phyloP scores from a whole-genome alignment of 441 rosid genomes.

The Corymbia calophylla region DNA sequence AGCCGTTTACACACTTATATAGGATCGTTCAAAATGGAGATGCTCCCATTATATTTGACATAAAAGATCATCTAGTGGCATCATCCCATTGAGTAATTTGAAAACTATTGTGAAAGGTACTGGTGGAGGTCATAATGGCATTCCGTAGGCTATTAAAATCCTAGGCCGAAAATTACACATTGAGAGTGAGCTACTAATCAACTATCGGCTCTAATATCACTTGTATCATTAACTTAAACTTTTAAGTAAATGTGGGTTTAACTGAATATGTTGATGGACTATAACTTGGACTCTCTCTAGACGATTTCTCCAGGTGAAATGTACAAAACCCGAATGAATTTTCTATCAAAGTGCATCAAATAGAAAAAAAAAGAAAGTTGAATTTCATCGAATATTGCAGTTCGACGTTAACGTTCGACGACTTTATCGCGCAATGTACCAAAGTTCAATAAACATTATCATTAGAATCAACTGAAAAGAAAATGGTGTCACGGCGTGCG shows the following conservation, averaged over 20 bases:
- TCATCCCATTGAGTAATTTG: background rate
- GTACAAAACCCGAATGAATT: background rate
- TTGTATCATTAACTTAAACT: no score
- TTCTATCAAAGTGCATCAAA: accelerated
- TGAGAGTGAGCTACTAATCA: background rate
- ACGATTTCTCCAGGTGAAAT: no score
- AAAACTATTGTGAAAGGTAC: background rate
- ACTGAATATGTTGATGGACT: accelerated
- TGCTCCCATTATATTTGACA: background rate
- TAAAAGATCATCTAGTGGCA: background rate
- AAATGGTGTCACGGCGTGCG: background rate
- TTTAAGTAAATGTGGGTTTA: accelerated
- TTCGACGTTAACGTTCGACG: background rate
- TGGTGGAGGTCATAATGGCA: background rate
- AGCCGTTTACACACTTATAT: no score
- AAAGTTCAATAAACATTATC: background rate
- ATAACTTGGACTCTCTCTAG: background rate
- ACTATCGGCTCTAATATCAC: no score
- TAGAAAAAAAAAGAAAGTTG: background rate
- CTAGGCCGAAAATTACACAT: accelerated
- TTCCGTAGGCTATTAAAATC: background rate
- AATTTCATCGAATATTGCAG: background rate
- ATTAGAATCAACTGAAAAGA: background rate
- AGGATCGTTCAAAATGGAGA: background rate
- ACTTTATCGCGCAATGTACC: background rate